Base-by-base conservation (phyloP, 768 basidiomycete genomes). In the Russula sp. region DNA sequence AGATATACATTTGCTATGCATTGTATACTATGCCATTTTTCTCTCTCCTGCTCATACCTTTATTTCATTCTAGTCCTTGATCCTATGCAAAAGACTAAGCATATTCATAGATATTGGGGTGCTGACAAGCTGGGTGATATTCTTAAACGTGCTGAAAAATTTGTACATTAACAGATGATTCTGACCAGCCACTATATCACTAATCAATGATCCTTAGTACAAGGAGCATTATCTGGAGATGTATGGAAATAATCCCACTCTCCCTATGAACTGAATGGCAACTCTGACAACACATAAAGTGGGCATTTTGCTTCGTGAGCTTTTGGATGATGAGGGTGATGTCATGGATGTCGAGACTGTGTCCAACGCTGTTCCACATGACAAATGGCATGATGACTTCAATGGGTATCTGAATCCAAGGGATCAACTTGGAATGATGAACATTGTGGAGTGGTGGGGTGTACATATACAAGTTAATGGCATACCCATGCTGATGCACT, bases 381-480 rank as follows among this genome's bases (percentile, higher is more conserved):
- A 29, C 29, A 11, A 2, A 16, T 48, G 47, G 47, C 16, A 7
- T 32, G 25, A 32, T 13, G 47, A 32, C 29, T 48, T 48, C 29
- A 5, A 43, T 18, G 9, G 42, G 5, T 43, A 43, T 43, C 42
- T 43, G 5, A 18, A 43, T n/a, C n/a, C 42, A 43, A 43, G n/a
- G 13, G 29, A 29, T n/a, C 25, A 32, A 32, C 47, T 32, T 34
- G 47, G 47, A 9, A 20, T 18, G 16, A 61, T 56, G 53, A 45
- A 29, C 3, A 38, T 58, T 35, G 47, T 62, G 1, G 35, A 58
- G 36, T 62, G 61, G 61, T 62, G 61, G 61, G 61, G 61, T 1
- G 56, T 62, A 29, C 5, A 56, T 58, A 29, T 10, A 32, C 34
- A 6, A 11, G 34, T 16, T 14, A 49, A 14, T n/a, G n/a, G n/a